Base-by-base conservation (phyloP, 139 green algal species). In the Chlorella ohadii region DNA sequence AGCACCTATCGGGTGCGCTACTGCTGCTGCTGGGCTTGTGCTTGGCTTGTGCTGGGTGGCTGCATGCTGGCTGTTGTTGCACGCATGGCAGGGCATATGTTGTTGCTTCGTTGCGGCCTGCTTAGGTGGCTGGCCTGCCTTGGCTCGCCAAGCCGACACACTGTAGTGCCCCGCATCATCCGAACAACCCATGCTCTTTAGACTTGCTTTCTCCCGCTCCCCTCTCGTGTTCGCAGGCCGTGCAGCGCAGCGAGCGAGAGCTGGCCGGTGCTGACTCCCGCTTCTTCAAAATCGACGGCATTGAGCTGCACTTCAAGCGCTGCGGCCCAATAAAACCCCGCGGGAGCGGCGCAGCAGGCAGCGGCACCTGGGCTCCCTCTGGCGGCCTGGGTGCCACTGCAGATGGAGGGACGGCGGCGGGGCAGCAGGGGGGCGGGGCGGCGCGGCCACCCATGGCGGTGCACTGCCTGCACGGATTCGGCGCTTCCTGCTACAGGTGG, bases 381-480 rank as follows among this genome's bases (percentile, higher is more conserved):
- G n/a, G n/a, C n/a, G n/a, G n/a, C n/a, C n/a, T n/a, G n/a, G n/a
- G n/a, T n/a, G n/a, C n/a, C n/a, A n/a, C 12, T 15, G 23, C 47
- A 63, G 72, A 2, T n/a, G 72, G 41, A 20, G 33, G 2, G 44
- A 44, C 38, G 17, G 72, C n/a, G n/a, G 66, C 72, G 9, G 44
- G 28, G 72, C 34, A 39, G 51, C 33, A 9, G 61, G 79, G 61
- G 19, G 57, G 16, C 38, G 57, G 78, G 25, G 77, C 71, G 44
- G 68, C 55, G 19, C 16, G 55, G 38, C 66, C 41, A 1, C 12
- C 12, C 2, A 61, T 6, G 36, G 88, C 85, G 3, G 38, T 95
- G n/a, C 92, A 95, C 78, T 95, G 89, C 87, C 92, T 94, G 71
- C 95, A 98, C 82, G 95, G 95, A n/a, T 98, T 98, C 87, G 95